Conservation (phyloP, 2,329 filamentous ascomycete genomes). For the Microcera coccophila region DNA sequence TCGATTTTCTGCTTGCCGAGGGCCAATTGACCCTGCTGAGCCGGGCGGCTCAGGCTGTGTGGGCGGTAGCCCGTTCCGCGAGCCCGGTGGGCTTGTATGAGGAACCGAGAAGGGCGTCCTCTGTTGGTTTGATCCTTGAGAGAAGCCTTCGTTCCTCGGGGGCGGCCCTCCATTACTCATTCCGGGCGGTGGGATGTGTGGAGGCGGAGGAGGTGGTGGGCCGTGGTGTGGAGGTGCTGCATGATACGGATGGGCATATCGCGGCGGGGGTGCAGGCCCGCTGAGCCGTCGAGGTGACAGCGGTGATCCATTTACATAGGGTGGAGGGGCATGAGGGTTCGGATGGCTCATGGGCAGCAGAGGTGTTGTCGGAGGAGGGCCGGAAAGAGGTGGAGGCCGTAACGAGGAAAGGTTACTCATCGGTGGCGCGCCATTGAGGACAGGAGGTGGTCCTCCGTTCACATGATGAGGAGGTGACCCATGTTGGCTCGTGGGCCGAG, state of each 20-base stretch:
- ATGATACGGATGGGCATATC: conserved; percentile 40
- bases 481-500: conserved; percentile 46
- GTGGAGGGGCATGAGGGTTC: conserved; percentile 28
- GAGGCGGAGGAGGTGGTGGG: too few relatives aligned
- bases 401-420: conserved; percentile 42
- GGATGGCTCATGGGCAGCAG: conserved; percentile 39
- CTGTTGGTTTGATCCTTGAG: conserved; percentile 42
- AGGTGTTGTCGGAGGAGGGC: conserved; percentile 41
- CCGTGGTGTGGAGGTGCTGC: conserved; percentile 22
- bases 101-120: conserved; percentile 41
- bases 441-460: conserved; percentile 44
- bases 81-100: conserved; percentile 44
- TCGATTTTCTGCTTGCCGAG: conserved; percentile 39
- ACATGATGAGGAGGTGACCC: conserved; percentile 46
- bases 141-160: conserved; percentile 31
- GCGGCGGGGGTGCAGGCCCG: conserved; percentile 39
- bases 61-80: conserved; percentile 38
- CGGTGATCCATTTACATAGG: conserved; percentile 43
- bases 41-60: conserved; percentile 26
- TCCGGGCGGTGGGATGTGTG: conserved; percentile 29
- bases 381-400: conserved; percentile 46
- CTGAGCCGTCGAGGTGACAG: conserved; percentile 46
- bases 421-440: conserved; percentile 28
- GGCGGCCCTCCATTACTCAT: conserved; percentile 34
- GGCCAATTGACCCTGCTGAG: conserved; percentile 21